These are phyloP conservation scores for Aquilaria yunnanensis DNA, from an alignment of 345 rosid genomes.

Conservation along the genomic window DNA sequence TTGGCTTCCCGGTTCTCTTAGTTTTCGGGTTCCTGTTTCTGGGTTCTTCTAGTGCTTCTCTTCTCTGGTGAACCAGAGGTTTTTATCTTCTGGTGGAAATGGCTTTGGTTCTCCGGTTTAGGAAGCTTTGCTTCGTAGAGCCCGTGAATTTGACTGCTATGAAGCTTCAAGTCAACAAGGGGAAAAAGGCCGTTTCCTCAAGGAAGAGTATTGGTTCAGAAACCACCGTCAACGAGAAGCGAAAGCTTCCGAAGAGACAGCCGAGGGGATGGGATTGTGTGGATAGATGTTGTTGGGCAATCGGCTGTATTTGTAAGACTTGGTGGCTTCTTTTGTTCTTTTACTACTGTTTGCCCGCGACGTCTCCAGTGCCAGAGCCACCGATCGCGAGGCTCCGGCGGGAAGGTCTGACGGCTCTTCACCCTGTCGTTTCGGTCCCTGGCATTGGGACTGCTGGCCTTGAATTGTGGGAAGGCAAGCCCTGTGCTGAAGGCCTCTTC, in stretches of 20 bases:
- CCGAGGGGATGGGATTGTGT: conserved; percentile 38
- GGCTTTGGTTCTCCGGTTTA: conserved; percentile 45
- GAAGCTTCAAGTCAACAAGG: conserved; percentile 16
- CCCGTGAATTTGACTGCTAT: conserved; percentile 18
- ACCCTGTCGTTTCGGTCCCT: conserved; percentile 75
- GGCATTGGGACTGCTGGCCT: conserved; percentile 72
- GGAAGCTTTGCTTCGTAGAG: conserved; percentile 41
- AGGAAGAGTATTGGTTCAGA: conserved; percentile 8
- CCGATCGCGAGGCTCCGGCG: conserved; percentile 45
- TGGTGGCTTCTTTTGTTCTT: conserved; percentile 64
- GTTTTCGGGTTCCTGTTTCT: not conserved
- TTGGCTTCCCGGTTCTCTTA: too few species aligned
- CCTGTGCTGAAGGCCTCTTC: conserved; percentile 65
- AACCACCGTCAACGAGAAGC: conserved; percentile 2
- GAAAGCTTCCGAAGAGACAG: conserved; percentile 17
- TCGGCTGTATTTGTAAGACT: conserved; percentile 50
- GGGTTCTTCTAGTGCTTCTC: conserved; percentile 14
- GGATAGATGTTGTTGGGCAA: conserved; percentile 51
- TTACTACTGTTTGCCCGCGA: conserved; percentile 40
- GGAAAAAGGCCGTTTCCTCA: conserved; percentile 12
- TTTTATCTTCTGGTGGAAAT: conserved; percentile 10
- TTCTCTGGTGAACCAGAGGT: conserved; percentile 2
- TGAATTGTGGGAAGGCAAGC: conserved; percentile 77
- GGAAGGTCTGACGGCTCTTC: conserved; percentile 52
- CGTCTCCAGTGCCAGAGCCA: conserved; percentile 40